phyloP scores from a whole-genome alignment of 306 rosid genomes.

The Begonia peltatifolia region DNA sequence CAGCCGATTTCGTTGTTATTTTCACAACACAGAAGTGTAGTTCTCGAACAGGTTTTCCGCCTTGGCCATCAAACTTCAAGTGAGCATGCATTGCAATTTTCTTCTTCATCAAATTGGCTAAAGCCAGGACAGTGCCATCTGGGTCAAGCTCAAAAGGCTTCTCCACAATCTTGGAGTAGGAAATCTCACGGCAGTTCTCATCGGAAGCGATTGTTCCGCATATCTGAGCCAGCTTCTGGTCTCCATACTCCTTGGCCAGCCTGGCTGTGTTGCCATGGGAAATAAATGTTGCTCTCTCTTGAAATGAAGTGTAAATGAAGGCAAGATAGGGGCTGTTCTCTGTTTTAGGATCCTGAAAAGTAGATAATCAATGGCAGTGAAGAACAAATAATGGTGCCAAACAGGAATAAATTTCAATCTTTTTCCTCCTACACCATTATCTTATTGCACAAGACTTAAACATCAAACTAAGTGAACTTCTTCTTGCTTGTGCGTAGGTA shows the following conservation, averaged over 20 bases:
- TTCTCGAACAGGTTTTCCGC: constrained; percentile 27
- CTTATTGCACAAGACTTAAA: no score
- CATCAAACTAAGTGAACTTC: no score
- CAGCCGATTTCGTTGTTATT: no score
- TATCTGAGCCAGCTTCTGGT: constrained; percentile 36
- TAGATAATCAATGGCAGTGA: background rate
- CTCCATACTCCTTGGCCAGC: constrained; percentile 42
- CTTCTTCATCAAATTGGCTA: constrained; percentile 51
- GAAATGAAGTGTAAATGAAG: constrained; percentile 47
- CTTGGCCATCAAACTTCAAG: constrained; percentile 37
- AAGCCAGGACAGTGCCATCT: constrained; percentile 34
- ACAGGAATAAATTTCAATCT: no score
- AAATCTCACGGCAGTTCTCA: constrained; percentile 42
- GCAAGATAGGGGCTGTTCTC: constrained; percentile 45
- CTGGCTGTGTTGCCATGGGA: constrained; percentile 52
- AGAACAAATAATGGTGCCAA: background rate
- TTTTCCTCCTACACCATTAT: no score
- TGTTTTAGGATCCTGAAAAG: constrained; percentile 32
- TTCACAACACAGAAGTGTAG: constrained; percentile 24
- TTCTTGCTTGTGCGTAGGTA: no score
- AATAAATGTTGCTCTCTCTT: constrained; percentile 50
- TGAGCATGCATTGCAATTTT: constrained; percentile 47
- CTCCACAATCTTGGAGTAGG: constrained; percentile 49
- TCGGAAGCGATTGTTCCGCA: constrained; percentile 42
- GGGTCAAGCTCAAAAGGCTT: constrained; percentile 46